Conservation (phyloP, 371 early-diverging fungal species). For the Rhizopus sp. region DNA sequence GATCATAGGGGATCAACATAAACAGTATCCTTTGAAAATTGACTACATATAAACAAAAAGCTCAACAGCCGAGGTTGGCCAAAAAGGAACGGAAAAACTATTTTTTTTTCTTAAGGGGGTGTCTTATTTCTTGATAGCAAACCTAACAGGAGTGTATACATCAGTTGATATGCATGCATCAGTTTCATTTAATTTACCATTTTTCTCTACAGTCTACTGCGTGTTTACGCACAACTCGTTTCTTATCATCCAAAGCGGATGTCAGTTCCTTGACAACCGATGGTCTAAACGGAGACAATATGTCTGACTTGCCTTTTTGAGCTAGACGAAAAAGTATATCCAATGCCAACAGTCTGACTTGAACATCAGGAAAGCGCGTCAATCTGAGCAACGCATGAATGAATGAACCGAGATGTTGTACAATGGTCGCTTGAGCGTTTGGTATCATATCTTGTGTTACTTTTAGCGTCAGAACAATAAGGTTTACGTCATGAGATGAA, state of each 20-base stretch:
- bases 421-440: conserved; percentile 14
- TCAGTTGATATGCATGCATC: background rate
- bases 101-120: too few relatives aligned
- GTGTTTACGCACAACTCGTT: conserved; percentile 77
- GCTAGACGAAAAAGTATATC: conserved; percentile 52
- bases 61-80: background rate
- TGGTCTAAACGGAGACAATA: conserved; percentile 41
- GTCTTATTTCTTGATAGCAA: background rate
- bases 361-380: conserved; percentile 11
- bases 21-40: background rate
- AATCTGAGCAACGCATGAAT: conserved; percentile 30
- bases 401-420: conserved; percentile 22
- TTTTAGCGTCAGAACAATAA: conserved; percentile 21
- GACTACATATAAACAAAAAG: background rate
- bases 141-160: conserved; percentile 1
- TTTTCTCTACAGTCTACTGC: conserved; percentile 80
- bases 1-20: too few relatives aligned
- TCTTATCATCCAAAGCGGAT: conserved; percentile 78
- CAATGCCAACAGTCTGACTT: conserved; percentile 62
- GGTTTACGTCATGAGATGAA: conserved; percentile 17
- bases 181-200: conserved; percentile 61
- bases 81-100: background rate
- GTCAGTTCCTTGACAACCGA: conserved; percentile 62
- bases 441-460: conserved; percentile 28
- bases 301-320: conserved; percentile 10